Conservation (phyloP, 306 rosid species). For the Quercus agrifolia region DNA sequence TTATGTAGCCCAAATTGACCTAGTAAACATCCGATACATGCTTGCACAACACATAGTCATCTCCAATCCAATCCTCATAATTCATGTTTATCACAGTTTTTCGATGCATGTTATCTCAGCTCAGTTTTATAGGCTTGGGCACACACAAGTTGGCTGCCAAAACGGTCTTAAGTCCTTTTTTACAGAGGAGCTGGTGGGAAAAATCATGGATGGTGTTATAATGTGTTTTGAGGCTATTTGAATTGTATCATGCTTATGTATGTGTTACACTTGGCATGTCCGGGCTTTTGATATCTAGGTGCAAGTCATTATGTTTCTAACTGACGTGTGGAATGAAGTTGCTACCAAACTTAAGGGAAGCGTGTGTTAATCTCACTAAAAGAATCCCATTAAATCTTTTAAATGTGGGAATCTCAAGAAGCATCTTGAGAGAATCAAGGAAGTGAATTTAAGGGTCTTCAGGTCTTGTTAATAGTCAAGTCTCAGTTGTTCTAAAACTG, state of each 20-base stretch:
- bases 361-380: background rate
- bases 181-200: background rate
- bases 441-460: background rate
- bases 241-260: background rate
- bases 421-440: background rate
- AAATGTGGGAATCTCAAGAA: conserved; percentile 1
- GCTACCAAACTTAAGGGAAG: background rate
- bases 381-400: background rate
- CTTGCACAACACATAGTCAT: too few species aligned
- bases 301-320: background rate
- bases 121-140: background rate
- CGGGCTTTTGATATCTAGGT: background rate
- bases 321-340: background rate
- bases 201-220: background rate
- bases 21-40: too few species aligned
- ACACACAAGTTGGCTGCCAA: background rate
- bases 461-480: background rate
- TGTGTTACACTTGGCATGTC: background rate
- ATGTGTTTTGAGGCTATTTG: background rate
- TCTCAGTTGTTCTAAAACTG: background rate
- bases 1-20: too few species aligned
- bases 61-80: too few species aligned
- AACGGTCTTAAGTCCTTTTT: background rate
- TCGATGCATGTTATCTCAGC: background rate
- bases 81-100: background rate